Evolutionary conservation across 352 stramenopile genomes (phyloP).

Genomic region (Phytophthora pisi): DNA sequence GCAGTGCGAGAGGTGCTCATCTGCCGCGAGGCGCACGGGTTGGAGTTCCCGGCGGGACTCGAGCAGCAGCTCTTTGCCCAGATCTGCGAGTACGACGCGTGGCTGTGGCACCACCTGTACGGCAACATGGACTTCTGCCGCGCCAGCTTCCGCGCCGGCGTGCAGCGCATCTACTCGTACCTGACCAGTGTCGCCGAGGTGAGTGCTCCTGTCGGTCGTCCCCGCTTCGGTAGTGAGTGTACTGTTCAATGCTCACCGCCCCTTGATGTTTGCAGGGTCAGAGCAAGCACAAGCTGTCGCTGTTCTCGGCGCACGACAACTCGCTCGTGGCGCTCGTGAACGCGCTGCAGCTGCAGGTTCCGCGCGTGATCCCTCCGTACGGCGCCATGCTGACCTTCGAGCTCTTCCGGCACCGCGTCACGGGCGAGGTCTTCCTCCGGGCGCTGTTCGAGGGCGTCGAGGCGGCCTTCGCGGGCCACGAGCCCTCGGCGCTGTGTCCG

Average conservation of each 20-base stretch:
- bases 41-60: conserved; percentile 62
- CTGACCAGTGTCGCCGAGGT: conserved; percentile 53
- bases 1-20: conserved; percentile 79
- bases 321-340: conserved; percentile 74
- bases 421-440: conserved; percentile 51
- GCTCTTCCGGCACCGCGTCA: conserved; percentile 54
- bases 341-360: conserved; percentile 64
- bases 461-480: conserved; percentile 48
- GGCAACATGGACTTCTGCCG: conserved; percentile 70
- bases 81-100: conserved; percentile 70
- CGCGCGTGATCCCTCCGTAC: conserved; percentile 64
- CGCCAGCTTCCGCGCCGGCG: conserved; percentile 59
- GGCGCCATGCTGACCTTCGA: conserved; percentile 82
- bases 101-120: conserved; percentile 80
- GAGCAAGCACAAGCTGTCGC: conserved; percentile 57
- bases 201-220: not conserved
- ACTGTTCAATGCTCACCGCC: not conserved
- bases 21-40: conserved; percentile 62
- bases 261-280: conserved; percentile 1
- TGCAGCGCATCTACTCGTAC: conserved; percentile 61
- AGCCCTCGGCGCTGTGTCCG: conserved; percentile 51
- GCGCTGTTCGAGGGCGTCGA: conserved; percentile 59
- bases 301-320: conserved; percentile 85
- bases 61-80: conserved; percentile 62
- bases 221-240: not conserved